Base-by-base conservation (phyloP, 345 rosid genomes). In the Eucalyptus erythrocorys region DNA sequence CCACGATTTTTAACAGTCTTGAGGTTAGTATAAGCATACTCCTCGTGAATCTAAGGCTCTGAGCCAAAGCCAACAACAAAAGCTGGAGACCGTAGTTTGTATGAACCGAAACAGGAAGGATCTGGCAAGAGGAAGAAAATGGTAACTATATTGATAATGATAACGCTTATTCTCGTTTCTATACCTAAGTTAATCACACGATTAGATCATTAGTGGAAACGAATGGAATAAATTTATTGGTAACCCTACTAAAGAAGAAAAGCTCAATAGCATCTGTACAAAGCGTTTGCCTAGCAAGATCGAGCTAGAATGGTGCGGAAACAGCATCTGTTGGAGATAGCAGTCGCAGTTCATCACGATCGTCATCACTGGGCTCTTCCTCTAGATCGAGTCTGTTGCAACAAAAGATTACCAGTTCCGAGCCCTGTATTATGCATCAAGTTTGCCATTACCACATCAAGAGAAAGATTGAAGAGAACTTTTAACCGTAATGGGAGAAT, bases 251-350 rank as follows among this genome's bases (percentile, higher is more conserved):
- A 6, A 76, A 76, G 82, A 76, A 3, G 16, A 76, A 10, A 76
- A 76, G 42, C 24, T 26, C 47, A 10, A 21, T 76, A 40, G 47
- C 84, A 76, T 76, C 47, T 76, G 84, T 21, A 11, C 47, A 22
- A 76, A 22, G 84, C 9, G 10, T 16, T 37, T 42, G 43, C 12
- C 43, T 30, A 26, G 30, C 8, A 0, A 21, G 27, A 40, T 13
- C 47, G 15, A 57, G 4, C 89, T 94, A 93, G 82, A 91, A 92
- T 27, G 93, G 94, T 13, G 94, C 94, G 1, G 93, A 88, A 6
- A 49, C 87, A 1, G 87, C 24, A 1, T 92, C 92, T 66, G 89
- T 89, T 1, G 49, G 21, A 1, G 40, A 87, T 22, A 66, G 48
- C 1, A 24, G 49, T 1, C 16, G 76, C 3, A 71, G 55, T 37